Evolutionary conservation across 805 yeast species (phyloP), one percentile per base, ranked within the genome.

Genomic region (Pichia pseudocactophila): DNA sequence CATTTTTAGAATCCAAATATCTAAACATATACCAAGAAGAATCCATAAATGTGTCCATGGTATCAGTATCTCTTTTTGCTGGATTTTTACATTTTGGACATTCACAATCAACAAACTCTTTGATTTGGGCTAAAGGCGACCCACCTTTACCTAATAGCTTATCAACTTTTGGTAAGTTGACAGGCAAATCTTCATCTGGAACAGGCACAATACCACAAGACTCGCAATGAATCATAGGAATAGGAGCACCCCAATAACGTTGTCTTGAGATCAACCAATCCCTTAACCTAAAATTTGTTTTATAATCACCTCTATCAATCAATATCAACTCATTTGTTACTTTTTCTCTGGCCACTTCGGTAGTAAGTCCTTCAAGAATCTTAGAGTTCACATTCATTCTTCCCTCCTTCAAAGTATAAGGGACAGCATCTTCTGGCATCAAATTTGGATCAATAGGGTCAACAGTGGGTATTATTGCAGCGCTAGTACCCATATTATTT

Each of bases 11-110:
- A 58, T 92, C 97, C 2, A 80, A 62, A 53, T 76, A 89, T 45
- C 98, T 73, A 65, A 92, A 80, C 60, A 74, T 85, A 61, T 92
- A 92, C 98, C 98, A 92, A 3, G 97, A 88, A 15, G 95, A 84
- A 62, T 92, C 98, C 78, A 92, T 90, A 56, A 92, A 92, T 0
- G 98, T 92, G 57, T 92, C 98, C 98, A 92, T 90, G 0, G 98
- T 92, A 56, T 92, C 98, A 0, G 97, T 86, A 50, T 92, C 98
- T 53, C 98, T 73, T 43, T 73, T 77, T 0, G 96, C 95, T 16
- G 68, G 63, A 7, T 59, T 52, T 3, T 79, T 78, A 65, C 98
- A 92, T 0, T 74, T 70, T 7, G 98, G 98, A 59, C 98, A 92
- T 26, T 66, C 59, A 1, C 82, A 76, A 46, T 84, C 69, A 8